Percentiles rank a stretch among this genome's conserved stretches.
Conservation (phyloP, 768 basidiomycete genomes). For the Leccinellum rugosiceps region DNA sequence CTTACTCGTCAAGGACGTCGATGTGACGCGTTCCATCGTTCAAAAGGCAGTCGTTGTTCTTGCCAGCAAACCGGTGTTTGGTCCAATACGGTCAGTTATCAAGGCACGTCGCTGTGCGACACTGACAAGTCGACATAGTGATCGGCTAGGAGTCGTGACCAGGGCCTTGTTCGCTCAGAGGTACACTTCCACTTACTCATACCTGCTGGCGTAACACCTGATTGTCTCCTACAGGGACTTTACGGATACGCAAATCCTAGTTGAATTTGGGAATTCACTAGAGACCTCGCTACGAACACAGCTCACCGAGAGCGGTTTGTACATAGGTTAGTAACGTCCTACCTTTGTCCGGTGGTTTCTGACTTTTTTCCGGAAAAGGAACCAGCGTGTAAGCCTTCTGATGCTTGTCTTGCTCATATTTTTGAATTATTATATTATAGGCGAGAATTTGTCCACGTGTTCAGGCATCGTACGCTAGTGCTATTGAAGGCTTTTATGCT, state of each 20-base stretch:
- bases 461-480: slow-evolving; percentile 88
- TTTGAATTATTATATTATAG: slow-evolving; percentile 35
- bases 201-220: not conserved
- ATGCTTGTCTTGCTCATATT: not conserved
- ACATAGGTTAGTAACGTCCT: slow-evolving; percentile 70
- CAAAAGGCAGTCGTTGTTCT: slow-evolving; percentile 97
- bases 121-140: slow-evolving; percentile 43
- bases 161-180: slow-evolving; percentile 85
- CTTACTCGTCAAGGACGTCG: slow-evolving; percentile 72
- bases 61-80: slow-evolving; percentile 87
- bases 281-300: slow-evolving; percentile 74
- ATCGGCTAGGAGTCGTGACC: slow-evolving; percentile 93
- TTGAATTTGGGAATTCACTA: slow-evolving; percentile 78
- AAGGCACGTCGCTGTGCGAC: not conserved
- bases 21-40: slow-evolving; percentile 93
- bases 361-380: slow-evolving; percentile 40
- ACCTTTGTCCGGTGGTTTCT: slow-evolving; percentile 2
- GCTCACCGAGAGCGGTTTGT: slow-evolving; percentile 88
- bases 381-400: slow-evolving; percentile 58
- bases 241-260: slow-evolving; percentile 80
- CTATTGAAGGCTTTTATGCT: slow-evolving; percentile 93
- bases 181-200: slow-evolving; percentile 28
- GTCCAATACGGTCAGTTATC: slow-evolving; percentile 73
- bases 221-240: slow-evolving; percentile 61
- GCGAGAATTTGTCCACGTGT: slow-evolving; percentile 89